Evolutionary conservation across 805 yeast genomes (phyloP).

Genomic region (Saccharomycopsis fodiens): DNA sequence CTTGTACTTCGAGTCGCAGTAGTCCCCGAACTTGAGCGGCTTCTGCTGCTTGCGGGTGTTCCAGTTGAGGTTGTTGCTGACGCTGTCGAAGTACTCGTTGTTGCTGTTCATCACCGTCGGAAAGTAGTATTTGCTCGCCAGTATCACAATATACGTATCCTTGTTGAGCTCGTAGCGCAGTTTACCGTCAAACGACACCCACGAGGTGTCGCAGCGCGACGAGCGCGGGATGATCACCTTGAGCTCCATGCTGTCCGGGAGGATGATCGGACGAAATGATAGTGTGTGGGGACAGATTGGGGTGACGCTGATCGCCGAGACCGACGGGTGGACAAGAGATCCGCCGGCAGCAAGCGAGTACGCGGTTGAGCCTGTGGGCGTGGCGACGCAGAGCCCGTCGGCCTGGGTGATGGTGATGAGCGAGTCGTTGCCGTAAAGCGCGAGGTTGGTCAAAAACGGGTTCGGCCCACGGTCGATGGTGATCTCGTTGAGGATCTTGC

Average conservation of each 20-base stretch:
- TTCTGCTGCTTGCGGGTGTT: constrained; percentile 85
- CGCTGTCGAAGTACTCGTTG: constrained; percentile 76
- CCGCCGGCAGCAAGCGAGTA: constrained; percentile 95
- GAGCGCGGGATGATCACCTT: constrained; percentile 75
- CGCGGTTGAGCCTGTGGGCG: constrained; percentile 96
- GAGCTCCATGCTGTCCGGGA: constrained; percentile 88
- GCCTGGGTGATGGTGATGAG: constrained; percentile 87
- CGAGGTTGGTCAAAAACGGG: constrained; percentile 85
- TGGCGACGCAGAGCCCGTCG: constrained; percentile 85
- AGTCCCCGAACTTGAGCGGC: constrained; percentile 30
- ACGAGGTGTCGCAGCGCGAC: constrained; percentile 76
- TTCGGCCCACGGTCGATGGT: constrained; percentile 93
- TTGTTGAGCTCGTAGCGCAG: constrained; percentile 69
- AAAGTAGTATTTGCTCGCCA: constrained; percentile 86
- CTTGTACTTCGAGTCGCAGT: background rate
- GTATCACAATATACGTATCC: constrained; percentile 81
- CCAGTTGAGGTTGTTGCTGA: constrained; percentile 86
- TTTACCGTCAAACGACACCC: constrained; percentile 96
- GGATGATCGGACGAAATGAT: constrained; percentile 82
- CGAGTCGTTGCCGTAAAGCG: constrained; percentile 81
- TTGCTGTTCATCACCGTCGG: constrained; percentile 79
- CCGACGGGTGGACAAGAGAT: constrained; percentile 88
- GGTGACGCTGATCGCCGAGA: constrained; percentile 84
- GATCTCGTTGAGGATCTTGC: constrained; percentile 82
- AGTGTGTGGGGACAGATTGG: constrained; percentile 96